Evolutionary conservation across 208 protist genomes (phyloP).

Genomic region (Acanthamoeba healyi): DNA sequence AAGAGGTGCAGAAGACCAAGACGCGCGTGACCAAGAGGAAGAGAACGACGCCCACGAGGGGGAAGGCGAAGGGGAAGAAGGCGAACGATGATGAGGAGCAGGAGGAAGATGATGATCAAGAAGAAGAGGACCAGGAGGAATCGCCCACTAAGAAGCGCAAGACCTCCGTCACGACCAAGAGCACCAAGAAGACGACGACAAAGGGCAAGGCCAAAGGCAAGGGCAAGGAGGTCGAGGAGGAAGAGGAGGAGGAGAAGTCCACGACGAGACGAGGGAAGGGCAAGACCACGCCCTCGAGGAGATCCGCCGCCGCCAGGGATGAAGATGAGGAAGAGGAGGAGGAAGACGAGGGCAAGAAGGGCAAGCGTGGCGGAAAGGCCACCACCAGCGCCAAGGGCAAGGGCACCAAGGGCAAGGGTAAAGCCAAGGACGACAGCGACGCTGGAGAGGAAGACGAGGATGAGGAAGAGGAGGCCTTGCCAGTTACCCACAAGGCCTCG

Average conservation of each 20-base stretch:
- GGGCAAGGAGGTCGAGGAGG: background rate
- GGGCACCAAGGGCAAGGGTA: background rate
- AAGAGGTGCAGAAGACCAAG: background rate
- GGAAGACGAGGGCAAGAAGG: background rate
- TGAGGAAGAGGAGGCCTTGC: background rate
- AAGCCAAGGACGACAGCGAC: background rate
- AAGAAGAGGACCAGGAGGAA: background rate
- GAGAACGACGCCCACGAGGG: background rate
- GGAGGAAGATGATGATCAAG: background rate
- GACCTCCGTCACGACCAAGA: background rate
- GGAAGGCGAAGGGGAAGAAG: background rate
- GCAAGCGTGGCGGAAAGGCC: background rate
- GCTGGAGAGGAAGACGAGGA: background rate
- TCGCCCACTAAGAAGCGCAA: slow-evolving; percentile 1
- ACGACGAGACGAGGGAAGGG: background rate
- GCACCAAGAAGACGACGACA: background rate
- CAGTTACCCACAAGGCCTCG: background rate
- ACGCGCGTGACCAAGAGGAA: background rate
- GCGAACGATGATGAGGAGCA: background rate
- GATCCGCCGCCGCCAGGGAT: background rate
- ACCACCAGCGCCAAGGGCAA: background rate
- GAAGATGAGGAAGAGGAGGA: background rate
- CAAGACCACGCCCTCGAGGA: background rate
- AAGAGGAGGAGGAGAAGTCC: background rate
- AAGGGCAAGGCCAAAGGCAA: background rate